Conservation (phyloP, 768 basidiomycete genomes). For the Kwoniella botswanensis region DNA sequence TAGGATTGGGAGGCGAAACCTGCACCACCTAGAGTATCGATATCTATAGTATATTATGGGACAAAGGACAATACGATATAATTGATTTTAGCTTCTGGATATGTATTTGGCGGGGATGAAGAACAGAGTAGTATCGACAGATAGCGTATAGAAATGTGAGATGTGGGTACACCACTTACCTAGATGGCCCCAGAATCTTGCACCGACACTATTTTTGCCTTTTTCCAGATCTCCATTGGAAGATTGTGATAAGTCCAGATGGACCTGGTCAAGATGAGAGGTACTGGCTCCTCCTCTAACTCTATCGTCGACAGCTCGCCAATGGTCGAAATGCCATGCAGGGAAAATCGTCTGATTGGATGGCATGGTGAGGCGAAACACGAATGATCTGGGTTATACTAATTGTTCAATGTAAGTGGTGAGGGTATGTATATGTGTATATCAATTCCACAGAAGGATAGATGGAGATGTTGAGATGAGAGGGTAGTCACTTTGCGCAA, state of each 20-base stretch:
- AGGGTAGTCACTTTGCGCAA: neutral
- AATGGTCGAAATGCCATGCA: conserved; percentile 50
- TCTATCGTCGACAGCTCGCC: conserved; percentile 59
- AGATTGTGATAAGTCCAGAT: conserved; percentile 1
- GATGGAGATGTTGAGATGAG: neutral
- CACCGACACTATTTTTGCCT: conserved; percentile 24
- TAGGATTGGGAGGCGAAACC: conserved; percentile 60
- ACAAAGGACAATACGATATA: neutral
- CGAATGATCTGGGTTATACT: no score
- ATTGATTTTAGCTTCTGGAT: neutral
- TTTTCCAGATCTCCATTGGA: conserved; percentile 11
- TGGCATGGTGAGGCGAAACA: neutral
- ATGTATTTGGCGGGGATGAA: no score
- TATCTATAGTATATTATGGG: conserved; percentile 44
- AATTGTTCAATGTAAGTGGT: neutral
- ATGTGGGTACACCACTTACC: conserved; percentile 34
- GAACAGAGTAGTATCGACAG: no score
- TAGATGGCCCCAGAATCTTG: conserved; percentile 55
- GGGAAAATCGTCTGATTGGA: conserved; percentile 46
- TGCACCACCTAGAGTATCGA: conserved; percentile 59
- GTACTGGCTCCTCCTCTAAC: conserved; percentile 58
- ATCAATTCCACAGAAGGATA: neutral
- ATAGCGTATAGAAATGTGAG: no score
- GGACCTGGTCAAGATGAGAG: conserved; percentile 49
- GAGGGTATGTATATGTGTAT: neutral